These are phyloP conservation scores for Lodderomyces theae DNA, from an alignment of 1,139 yeast species.

Conservation along the genomic window DNA sequence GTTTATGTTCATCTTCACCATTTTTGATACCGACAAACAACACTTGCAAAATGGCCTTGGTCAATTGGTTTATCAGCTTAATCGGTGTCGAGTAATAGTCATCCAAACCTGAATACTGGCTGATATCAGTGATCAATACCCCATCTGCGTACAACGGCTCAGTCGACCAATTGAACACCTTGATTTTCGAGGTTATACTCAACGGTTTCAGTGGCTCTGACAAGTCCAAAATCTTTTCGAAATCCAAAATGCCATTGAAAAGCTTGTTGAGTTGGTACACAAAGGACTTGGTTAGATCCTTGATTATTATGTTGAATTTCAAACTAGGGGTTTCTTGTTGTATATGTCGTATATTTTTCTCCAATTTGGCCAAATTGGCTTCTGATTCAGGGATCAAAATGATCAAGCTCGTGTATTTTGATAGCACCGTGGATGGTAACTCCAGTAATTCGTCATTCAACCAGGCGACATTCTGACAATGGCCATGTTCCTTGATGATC, in stretches of 20 bases:
- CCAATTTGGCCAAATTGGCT: slow-evolving; percentile 17
- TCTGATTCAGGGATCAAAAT: slow-evolving; percentile 26
- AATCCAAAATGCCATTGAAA: slow-evolving; percentile 20
- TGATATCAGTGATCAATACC: slow-evolving; percentile 21
- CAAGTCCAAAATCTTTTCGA: slow-evolving; percentile 18
- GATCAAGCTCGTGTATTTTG: slow-evolving; percentile 33
- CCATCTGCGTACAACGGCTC: slow-evolving; percentile 29
- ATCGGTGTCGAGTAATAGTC: slow-evolving; percentile 38
- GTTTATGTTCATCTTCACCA: slow-evolving; percentile 12
- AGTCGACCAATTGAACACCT: slow-evolving; percentile 33
- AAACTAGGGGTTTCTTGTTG: slow-evolving; percentile 8
- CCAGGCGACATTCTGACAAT: slow-evolving; percentile 63
- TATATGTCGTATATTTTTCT: slow-evolving; percentile 11
- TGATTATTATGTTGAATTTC: slow-evolving; percentile 26
- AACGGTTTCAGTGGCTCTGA: slow-evolving; percentile 11
- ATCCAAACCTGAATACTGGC: slow-evolving; percentile 21
- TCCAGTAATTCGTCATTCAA: slow-evolving; percentile 29
- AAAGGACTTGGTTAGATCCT: slow-evolving; percentile 29
- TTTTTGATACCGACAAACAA: slow-evolving; percentile 19
- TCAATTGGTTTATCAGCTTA: slow-evolving; percentile 28
- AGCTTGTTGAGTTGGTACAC: slow-evolving; percentile 28
- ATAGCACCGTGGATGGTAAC: slow-evolving; percentile 15
- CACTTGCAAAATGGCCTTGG: slow-evolving; percentile 25
- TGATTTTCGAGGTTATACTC: slow-evolving; percentile 21
- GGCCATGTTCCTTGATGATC: slow-evolving; percentile 51